A percentile compares a stretch with the other conserved stretches of the same genome.
phyloP scores from a whole-genome alignment of 2,329 filamentous ascomycete species.

The Pyrenophora tritici-repentis region DNA sequence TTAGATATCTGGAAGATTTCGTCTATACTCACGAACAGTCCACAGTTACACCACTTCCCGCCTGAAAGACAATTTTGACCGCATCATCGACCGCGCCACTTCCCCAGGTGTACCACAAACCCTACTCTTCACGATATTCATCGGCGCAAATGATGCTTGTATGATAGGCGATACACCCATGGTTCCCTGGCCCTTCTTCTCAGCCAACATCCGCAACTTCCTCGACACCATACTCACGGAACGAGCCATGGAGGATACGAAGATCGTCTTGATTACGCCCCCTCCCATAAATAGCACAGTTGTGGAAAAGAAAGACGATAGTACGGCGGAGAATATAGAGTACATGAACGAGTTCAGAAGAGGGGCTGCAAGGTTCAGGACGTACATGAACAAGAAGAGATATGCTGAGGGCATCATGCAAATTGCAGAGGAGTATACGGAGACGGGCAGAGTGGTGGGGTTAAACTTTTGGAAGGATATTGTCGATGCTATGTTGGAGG shows the following conservation, averaged over 20 bases:
- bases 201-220: conserved; percentile 44
- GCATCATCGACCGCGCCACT: conserved; percentile 29
- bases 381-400: conserved; percentile 46
- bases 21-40: not conserved
- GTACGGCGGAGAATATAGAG: conserved; percentile 7
- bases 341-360: conserved; percentile 14
- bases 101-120: conserved; percentile 27
- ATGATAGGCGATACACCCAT: conserved; percentile 25
- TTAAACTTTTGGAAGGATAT: conserved; percentile 44
- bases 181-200: conserved; percentile 43
- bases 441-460: conserved; percentile 40
- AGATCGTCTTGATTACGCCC: conserved; percentile 47
- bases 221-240: conserved; percentile 42
- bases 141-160: conserved; percentile 50
- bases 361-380: conserved; percentile 32
- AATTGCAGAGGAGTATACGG: conserved; percentile 42
- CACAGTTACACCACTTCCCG: conserved; percentile 36
- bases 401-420: conserved; percentile 48
- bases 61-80: conserved; percentile 30
- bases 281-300: conserved; percentile 43
- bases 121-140: conserved; percentile 48
- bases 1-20: not conserved
- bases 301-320: not conserved
- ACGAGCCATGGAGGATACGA: conserved; percentile 37
- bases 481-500: conserved; percentile 26